These are phyloP conservation scores for Boletellus ananas DNA, from an alignment of 768 basidiomycete species.

Conservation along the genomic window DNA sequence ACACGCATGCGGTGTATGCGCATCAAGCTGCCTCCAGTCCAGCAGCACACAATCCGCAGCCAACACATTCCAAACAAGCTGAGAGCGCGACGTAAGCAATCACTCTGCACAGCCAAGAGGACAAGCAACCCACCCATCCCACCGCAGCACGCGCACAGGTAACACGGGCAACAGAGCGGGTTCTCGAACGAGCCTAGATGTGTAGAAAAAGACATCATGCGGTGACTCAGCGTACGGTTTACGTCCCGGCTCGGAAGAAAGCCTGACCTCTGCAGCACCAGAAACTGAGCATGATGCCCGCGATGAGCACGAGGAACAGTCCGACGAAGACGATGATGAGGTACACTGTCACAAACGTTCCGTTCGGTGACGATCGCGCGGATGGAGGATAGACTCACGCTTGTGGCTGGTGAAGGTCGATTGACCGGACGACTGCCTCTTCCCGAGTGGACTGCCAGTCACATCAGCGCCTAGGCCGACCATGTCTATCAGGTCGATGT, in stretches of 20 bases:
- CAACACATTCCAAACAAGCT: conserved; percentile 68
- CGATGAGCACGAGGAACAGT: conserved; percentile 49
- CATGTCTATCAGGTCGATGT: conserved; percentile 22
- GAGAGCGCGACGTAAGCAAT: conserved; percentile 2
- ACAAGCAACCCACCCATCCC: conserved; percentile 48
- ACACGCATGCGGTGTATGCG: no score
- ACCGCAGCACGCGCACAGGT: conserved; percentile 69
- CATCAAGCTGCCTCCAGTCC: conserved; percentile 30
- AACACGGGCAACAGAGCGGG: conserved; percentile 66
- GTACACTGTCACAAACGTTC: conserved; percentile 41
- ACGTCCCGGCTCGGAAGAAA: no score
- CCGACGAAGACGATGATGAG: conserved; percentile 64
- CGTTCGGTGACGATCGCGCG: no score
- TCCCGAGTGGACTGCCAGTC: conserved; percentile 27
- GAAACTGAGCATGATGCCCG: conserved; percentile 54
- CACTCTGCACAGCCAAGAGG: background rate
- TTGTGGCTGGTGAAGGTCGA: conserved; percentile 40
- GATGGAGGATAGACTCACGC: conserved; percentile 30
- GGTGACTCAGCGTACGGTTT: no score
- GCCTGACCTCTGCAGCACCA: conserved; percentile 59
- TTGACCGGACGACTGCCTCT: conserved; percentile 20
- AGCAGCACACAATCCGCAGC: conserved; percentile 62
- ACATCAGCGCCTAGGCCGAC: conserved; percentile 26
- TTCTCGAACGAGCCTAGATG: conserved; percentile 52
- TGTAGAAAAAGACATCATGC: no score